Evolutionary conservation across 495 filamentous ascomycete genomes (phyloP).

Genomic region (Neurospora sp.): DNA sequence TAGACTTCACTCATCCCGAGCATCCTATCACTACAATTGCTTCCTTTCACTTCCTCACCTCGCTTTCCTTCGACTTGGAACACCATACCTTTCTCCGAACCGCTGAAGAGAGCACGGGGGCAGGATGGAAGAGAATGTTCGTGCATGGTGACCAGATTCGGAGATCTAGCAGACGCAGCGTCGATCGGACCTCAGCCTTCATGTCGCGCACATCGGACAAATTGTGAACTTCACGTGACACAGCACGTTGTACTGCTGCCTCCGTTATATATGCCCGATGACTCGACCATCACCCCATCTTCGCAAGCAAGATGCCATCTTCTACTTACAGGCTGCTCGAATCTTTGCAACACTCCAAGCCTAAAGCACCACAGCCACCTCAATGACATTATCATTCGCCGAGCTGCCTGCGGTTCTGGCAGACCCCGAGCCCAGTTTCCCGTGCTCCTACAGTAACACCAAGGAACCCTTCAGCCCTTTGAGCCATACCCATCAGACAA

Average conservation of each 20-base stretch:
- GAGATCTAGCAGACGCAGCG: background rate
- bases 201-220: too few relatives aligned
- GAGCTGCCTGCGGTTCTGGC: too few relatives aligned
- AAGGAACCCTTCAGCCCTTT: background rate
- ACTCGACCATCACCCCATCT: too few relatives aligned
- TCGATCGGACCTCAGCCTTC: background rate
- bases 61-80: background rate
- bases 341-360: too few relatives aligned
- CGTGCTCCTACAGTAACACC: background rate
- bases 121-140: background rate
- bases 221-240: too few relatives aligned
- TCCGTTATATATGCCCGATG: too few relatives aligned
- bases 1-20: background rate
- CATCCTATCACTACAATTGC: background rate
- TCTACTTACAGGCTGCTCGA: too few relatives aligned
- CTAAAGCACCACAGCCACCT: too few relatives aligned
- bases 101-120: background rate
- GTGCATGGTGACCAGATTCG: background rate
- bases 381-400: too few relatives aligned
- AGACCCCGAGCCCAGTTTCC: too few relatives aligned
- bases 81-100: background rate
- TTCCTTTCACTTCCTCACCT: background rate
- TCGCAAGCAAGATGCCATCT: too few relatives aligned
- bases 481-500: background rate
- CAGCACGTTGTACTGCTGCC: too few relatives aligned